A percentile compares a stretch with the other conserved stretches of the same genome.
phyloP scores from a whole-genome alignment of 2,329 filamentous ascomycete genomes.

The Penicillium oxalicum region DNA sequence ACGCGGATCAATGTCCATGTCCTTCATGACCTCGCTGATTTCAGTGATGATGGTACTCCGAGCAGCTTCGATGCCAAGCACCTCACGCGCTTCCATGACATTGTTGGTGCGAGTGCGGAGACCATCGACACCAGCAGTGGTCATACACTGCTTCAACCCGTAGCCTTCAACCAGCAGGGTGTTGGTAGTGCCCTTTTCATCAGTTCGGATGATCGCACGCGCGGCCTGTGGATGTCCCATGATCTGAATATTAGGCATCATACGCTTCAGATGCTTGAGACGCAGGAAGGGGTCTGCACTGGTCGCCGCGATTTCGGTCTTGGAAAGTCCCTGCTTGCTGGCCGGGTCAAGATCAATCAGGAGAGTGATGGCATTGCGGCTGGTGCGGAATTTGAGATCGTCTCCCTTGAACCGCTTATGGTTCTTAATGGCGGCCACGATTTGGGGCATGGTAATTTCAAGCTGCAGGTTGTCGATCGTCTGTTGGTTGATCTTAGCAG shows the following conservation, averaged over 20 bases:
- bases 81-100: conserved; percentile 79
- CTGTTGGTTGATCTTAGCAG: conserved; percentile 72
- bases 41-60: conserved; percentile 82
- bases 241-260: conserved; percentile 76
- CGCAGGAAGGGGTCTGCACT: conserved; percentile 48
- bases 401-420: conserved; percentile 68
- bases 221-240: conserved; percentile 81
- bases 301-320: conserved; percentile 40
- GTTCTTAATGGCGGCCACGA: conserved; percentile 67
- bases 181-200: conserved; percentile 60
- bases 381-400: conserved; percentile 56
- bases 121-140: conserved; percentile 82
- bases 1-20: conserved; percentile 92
- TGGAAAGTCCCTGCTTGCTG: conserved; percentile 31
- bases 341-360: conserved; percentile 50
- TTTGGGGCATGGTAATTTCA: conserved; percentile 67
- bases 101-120: conserved; percentile 71
- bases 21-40: conserved; percentile 81
- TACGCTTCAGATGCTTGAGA: conserved; percentile 77
- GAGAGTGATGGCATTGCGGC: conserved; percentile 60
- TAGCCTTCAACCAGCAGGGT: conserved; percentile 90
- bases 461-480: conserved; percentile 76
- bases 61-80: conserved; percentile 93
- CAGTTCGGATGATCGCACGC: conserved; percentile 82
- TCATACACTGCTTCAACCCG: conserved; percentile 83